Conservation (phyloP, 2,329 filamentous ascomycete genomes). For the Sclerotinia nivalis region DNA sequence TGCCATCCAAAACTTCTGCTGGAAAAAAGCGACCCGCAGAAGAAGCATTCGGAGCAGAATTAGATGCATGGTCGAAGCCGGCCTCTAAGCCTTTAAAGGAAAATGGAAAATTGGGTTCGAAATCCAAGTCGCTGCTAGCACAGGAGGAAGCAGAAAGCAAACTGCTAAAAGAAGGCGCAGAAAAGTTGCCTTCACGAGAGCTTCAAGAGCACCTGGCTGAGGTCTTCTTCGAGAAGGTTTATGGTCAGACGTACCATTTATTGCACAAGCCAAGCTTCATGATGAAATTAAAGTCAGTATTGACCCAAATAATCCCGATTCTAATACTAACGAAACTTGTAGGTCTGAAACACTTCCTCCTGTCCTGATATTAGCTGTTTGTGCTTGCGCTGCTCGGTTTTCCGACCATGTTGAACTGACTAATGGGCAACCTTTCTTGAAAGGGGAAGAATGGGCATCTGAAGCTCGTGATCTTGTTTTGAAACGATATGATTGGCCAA, state of each 20-base stretch:
- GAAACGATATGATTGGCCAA: slow-evolving; percentile 88
- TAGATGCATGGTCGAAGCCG: slow-evolving; percentile 76
- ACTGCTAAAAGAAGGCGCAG: slow-evolving; percentile 77
- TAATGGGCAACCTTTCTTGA: slow-evolving; percentile 72
- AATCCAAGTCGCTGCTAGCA: slow-evolving; percentile 55
- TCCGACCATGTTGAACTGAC: slow-evolving; percentile 82
- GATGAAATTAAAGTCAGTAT: slow-evolving; percentile 70
- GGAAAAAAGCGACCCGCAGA: slow-evolving; percentile 80
- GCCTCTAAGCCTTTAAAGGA: slow-evolving; percentile 53
- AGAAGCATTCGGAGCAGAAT: slow-evolving; percentile 80
- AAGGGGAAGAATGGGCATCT: slow-evolving; percentile 88
- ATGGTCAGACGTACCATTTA: slow-evolving; percentile 91
- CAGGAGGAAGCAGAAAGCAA: slow-evolving; percentile 73
- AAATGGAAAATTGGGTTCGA: slow-evolving; percentile 41
- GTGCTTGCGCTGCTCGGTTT: slow-evolving; percentile 92
- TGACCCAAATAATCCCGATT: neutral
- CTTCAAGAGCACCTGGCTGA: slow-evolving; percentile 92
- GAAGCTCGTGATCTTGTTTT: slow-evolving; percentile 85
- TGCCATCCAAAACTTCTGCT: slow-evolving; percentile 53
- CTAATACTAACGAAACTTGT: slow-evolving; percentile 26
- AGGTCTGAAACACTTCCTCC: slow-evolving; percentile 80
- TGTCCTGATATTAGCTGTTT: slow-evolving; percentile 89
- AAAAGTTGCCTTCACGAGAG: slow-evolving; percentile 79
- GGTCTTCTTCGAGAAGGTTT: slow-evolving; percentile 93
- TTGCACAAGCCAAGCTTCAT: slow-evolving; percentile 98